Conservation (phyloP, 768 basidiomycete genomes). For the Kwoniella sp. region DNA sequence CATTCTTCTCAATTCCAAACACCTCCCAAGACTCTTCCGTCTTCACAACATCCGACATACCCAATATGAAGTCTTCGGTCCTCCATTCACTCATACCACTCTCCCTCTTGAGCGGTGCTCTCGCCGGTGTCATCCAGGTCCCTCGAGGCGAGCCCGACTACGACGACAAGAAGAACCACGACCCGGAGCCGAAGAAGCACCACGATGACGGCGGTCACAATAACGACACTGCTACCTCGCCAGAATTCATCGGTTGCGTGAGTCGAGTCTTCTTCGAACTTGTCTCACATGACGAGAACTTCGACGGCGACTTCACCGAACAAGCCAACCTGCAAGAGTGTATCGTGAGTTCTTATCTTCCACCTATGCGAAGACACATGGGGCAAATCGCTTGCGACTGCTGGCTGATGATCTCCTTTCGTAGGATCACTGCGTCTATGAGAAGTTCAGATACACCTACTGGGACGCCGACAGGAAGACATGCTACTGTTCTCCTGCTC, state of each 20-base stretch:
- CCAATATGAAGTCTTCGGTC: slow-evolving; percentile 8
- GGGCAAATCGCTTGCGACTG: too few species aligned
- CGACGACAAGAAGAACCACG: slow-evolving; percentile 11
- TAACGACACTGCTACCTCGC: not conserved
- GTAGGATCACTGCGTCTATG: slow-evolving; percentile 15
- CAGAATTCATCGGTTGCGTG: slow-evolving; percentile 20
- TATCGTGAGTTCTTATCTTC: slow-evolving; percentile 10
- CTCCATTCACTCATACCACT: slow-evolving; percentile 10
- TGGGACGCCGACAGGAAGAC: slow-evolving; percentile 20
- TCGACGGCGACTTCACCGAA: slow-evolving; percentile 15
- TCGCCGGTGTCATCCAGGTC: slow-evolving; percentile 19
- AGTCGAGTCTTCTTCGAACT: slow-evolving; percentile 22
- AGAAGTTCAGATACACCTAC: slow-evolving; percentile 19
- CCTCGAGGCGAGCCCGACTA: slow-evolving; percentile 13
- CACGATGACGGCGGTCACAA: not conserved
- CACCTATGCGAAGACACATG: not conserved
- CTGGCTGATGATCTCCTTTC: not conserved
- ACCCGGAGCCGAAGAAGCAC: slow-evolving; percentile 5
- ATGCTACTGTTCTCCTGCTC: slow-evolving; percentile 21
- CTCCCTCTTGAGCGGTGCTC: slow-evolving; percentile 13
- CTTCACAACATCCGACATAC: not conserved
- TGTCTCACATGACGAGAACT: slow-evolving; percentile 13
- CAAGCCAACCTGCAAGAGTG: slow-evolving; percentile 13
- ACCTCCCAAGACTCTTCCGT: not conserved
- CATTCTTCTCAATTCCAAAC: slow-evolving; percentile 6